phyloP scores from a whole-genome alignment of 1,284 basidiomycete species.

The Apiotrichum gracile region DNA sequence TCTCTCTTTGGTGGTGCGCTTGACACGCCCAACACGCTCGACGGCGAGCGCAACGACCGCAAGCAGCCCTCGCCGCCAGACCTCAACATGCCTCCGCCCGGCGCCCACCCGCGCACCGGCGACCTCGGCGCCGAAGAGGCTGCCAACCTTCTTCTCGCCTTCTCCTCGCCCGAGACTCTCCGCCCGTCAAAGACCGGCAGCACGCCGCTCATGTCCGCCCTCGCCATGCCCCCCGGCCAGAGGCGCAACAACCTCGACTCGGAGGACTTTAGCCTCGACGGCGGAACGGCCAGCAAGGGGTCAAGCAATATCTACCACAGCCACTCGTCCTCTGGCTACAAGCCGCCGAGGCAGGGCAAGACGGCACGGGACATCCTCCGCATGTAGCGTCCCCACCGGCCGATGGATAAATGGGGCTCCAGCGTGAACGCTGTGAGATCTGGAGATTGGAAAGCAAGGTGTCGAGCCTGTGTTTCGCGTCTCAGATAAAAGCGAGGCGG shows the following conservation, averaged over 20 bases:
- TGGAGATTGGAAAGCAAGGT: too few species aligned
- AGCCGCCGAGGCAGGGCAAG: slow-evolving; percentile 23
- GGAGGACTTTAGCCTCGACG: slow-evolving; percentile 39
- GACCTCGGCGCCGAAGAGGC: slow-evolving; percentile 39
- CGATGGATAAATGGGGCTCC: too few species aligned
- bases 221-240: neutral
- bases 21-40: slow-evolving; percentile 15
- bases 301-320: neutral
- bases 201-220: slow-evolving; percentile 23
- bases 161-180: slow-evolving; percentile 39
- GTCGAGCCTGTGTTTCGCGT: too few species aligned
- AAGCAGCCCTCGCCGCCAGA: slow-evolving; percentile 17
- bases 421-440: too few species aligned
- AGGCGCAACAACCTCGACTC: slow-evolving; percentile 26
- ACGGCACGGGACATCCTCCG: slow-evolving; percentile 40
- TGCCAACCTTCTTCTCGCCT: slow-evolving; percentile 40
- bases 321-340: neutral
- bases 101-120: neutral
- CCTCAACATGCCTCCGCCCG: slow-evolving; percentile 7
- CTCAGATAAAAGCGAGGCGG: too few species aligned
- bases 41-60: slow-evolving; percentile 3
- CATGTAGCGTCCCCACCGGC: too few species aligned
- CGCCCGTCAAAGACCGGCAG: slow-evolving; percentile 21
- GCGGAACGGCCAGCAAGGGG: slow-evolving; percentile 10
- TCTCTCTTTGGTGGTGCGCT: slow-evolving; percentile 35